phyloP scores from a whole-genome alignment of 2,329 filamentous ascomycete genomes.

The Fusarium mangiferae region DNA sequence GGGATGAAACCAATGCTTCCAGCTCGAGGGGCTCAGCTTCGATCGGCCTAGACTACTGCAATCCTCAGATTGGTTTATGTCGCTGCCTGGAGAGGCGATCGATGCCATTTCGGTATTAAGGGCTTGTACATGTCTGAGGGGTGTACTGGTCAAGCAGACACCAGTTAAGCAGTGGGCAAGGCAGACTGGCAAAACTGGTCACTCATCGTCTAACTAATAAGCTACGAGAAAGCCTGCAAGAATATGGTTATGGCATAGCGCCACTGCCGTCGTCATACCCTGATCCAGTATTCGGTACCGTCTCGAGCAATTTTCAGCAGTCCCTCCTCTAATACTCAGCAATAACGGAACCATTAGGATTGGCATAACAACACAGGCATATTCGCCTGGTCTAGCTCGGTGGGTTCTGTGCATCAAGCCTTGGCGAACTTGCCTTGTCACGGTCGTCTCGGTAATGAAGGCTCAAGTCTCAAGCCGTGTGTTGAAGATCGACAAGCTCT shows the following conservation, averaged over 20 bases:
- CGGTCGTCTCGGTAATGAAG: slow-evolving; percentile 2
- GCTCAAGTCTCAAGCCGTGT: background rate
- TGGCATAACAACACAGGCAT: background rate
- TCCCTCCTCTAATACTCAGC: slow-evolving; percentile 1
- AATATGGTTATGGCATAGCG: background rate
- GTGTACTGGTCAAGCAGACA: background rate
- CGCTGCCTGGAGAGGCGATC: slow-evolving; percentile 33
- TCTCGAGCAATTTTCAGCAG: slow-evolving; percentile 4
- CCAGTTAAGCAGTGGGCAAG: slow-evolving; percentile 2
- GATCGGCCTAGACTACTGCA: slow-evolving; percentile 18
- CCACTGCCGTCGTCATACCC: slow-evolving; percentile 4
- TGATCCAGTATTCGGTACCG: background rate
- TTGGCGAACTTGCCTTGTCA: background rate
- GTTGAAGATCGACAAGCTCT: slow-evolving; percentile 21
- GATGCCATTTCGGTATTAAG: slow-evolving; percentile 29
- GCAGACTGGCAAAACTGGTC: slow-evolving; percentile 14
- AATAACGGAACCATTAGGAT: slow-evolving; percentile 4
- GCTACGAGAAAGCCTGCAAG: background rate
- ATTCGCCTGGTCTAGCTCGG: background rate
- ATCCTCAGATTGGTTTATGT: slow-evolving; percentile 29
- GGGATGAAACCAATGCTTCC: background rate
- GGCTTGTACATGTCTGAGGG: slow-evolving; percentile 17
- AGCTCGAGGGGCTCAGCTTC: slow-evolving; percentile 19
- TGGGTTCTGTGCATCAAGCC: background rate
- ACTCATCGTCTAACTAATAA: slow-evolving; percentile 5